Base-by-base conservation (phyloP, 805 yeast genomes). In the Lachancea mirantina region DNA sequence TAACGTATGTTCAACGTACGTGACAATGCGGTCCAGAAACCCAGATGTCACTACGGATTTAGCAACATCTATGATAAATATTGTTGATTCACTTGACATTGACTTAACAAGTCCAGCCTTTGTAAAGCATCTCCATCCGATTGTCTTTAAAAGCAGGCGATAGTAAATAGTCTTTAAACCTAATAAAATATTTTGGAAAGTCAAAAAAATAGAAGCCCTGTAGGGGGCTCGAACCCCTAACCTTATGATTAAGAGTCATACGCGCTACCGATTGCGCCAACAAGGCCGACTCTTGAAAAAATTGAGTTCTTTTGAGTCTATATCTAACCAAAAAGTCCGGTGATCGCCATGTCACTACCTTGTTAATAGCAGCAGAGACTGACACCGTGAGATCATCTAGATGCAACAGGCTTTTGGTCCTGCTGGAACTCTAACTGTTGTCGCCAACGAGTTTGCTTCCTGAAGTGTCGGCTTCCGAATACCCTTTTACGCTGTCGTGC, bases 221-320 rank as follows among this genome's bases (percentile, higher is more conserved):
- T 43, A 43, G 47, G 47, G 47, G 47, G 47, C 45, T 43, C 47
- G 47, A 43, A 43, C 47, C 47, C 47, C 47, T 43, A 43, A 41
- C 47, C 47, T 43, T 43, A 41, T 43, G 47, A 43, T 43, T 43
- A 43, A 43, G 47, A 43, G 47, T 43, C 47, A 43, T 41, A 43
- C 47, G 47, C 47, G 47, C 47, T 43, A 43, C 47, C 47, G 47
- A 43, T 43, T 43, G 47, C 47, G 47, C 47, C 47, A 43, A 43
- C 47, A 43, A 43, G 47, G 47, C 47, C 30, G 14, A 23, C 20
- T 9, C 7, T 19, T 8, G 28, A 14, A 7, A 11, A 7, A 13
- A 14, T 7, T 9, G 11, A 7, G 26, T n/a, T 23, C 13, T n/a
- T 18, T 4, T 18, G 16, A 17, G 10, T 18, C 9, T 17, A 27